These are phyloP conservation scores for Byssothecium circinans DNA, from an alignment of 2,329 filamentous ascomycete genomes.

Conservation along the genomic window DNA sequence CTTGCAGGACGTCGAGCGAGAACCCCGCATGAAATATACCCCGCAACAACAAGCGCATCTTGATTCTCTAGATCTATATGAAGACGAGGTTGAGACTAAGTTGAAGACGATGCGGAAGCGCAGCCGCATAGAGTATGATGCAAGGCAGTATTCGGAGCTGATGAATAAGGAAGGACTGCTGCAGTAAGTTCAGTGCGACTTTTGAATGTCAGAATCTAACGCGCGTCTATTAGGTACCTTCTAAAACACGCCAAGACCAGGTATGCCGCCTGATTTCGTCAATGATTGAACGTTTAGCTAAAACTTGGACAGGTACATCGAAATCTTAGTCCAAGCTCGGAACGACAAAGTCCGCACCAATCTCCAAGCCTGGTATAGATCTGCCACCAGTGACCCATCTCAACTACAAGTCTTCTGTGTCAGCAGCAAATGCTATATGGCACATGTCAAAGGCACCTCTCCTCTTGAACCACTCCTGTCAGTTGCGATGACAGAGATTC, in stretches of 20 bases:
- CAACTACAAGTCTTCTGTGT: slow-evolving; percentile 2
- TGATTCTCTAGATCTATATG: neutral
- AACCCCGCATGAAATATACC: neutral
- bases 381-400: neutral
- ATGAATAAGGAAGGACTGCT: neutral
- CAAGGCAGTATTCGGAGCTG: neutral
- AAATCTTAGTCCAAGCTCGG: neutral
- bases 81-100: neutral
- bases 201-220: no score
- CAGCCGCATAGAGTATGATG: no score
- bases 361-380: slow-evolving; percentile 2
- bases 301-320: neutral
- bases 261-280: neutral
- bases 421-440: slow-evolving; percentile 5
- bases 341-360: slow-evolving; percentile 1
- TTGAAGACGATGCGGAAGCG: neutral
- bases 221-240: neutral
- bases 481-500: slow-evolving; percentile 1
- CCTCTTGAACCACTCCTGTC: neutral
- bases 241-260: neutral
- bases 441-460: neutral
- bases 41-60: neutral
- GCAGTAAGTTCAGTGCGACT: neutral
- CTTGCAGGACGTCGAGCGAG: neutral
- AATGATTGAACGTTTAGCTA: no score